These are phyloP conservation scores for Colletotrichum musicola DNA, from an alignment of 2,329 filamentous ascomycete species.

Conservation along the genomic window DNA sequence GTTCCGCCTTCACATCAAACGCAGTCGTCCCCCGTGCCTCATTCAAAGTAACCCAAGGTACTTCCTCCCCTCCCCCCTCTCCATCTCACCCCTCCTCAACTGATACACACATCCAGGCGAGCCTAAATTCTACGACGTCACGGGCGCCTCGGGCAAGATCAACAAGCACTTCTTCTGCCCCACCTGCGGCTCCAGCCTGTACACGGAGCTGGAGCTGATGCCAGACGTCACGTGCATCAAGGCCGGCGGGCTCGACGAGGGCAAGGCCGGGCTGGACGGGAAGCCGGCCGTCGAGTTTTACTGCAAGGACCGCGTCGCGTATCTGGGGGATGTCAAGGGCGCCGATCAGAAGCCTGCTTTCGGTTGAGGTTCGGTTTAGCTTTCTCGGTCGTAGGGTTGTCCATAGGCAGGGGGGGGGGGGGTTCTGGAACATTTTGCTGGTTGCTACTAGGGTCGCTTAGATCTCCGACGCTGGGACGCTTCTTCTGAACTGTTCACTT, in stretches of 20 bases:
- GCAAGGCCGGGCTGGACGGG: conserved; percentile 55
- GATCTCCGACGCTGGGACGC: too few relatives aligned
- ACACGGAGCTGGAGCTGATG: conserved; percentile 66
- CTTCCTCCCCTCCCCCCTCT: fast-evolving
- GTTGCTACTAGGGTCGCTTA: too few relatives aligned
- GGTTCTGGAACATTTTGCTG: too few relatives aligned
- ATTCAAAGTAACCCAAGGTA: conserved; percentile 64
- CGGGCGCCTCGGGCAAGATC: conserved; percentile 63
- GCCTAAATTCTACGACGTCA: conserved; percentile 60
- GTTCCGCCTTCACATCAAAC: conserved; percentile 68
- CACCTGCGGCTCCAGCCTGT: conserved; percentile 64
- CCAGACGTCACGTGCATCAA: conserved; percentile 63
- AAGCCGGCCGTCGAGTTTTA: conserved; percentile 66
- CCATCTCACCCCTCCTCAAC: fast-evolving
- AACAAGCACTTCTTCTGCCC: conserved; percentile 69
- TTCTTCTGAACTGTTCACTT: too few relatives aligned
- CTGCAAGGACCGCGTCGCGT: conserved; percentile 60
- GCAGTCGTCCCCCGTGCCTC: conserved; percentile 59
- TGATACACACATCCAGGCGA: conserved; percentile 49
- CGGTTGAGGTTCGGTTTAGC: not conserved
- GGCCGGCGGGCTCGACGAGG: conserved; percentile 63
- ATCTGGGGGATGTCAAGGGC: conserved; percentile 55
- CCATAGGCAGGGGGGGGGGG: too few relatives aligned
- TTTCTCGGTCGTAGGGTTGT: too few relatives aligned
- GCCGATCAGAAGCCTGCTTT: conserved; percentile 59